Base-by-base conservation (phyloP, 495 filamentous ascomycete genomes). In the Aspergillus olivimuriae region DNA sequence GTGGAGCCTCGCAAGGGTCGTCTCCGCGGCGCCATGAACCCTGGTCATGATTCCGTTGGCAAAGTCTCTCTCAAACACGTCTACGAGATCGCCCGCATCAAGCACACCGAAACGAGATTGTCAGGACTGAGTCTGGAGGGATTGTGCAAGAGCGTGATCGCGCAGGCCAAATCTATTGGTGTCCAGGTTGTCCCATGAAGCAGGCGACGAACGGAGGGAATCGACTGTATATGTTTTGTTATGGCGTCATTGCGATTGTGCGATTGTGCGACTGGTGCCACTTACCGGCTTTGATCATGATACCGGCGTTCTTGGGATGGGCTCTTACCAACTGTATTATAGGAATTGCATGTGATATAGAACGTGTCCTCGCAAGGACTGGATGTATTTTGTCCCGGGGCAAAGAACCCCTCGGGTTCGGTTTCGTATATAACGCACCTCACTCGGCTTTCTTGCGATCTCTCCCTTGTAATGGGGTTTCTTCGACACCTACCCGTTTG, bases 71-170 rank as follows among this genome's bases (percentile, higher is more conserved):
- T 99, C 56, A 99, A 99, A 73, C 92, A 99, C 68, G 69, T 99
- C 36, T 96, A 91, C 60, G 91, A 97, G 73, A 99, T 99, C 63
- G 92, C 92, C 56, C 85, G 86, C 72, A 94, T 97, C 65, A 99
- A 99, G 75, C 80, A 87, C 47, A 68, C 75, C 42, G 92, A 98
- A 70, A 69, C 81, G 41, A 72, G 92, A 43, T 69, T 97, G 51
- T 86, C 83, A 7, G 90, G 87, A 28, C 60, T 95, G 62, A 74
- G 79, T 34, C 57, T 96, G 50, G 78, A 91, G 68, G 87, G 88
- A 1, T 51, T 99, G 37, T 88, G 84, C 64, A 87, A 82, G 73
- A 82, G 81, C 56, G 76, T 99, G 47, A 86, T 98, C 51, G 80
- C 77, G 41, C 86, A 94, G 66, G 87, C 89, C 54, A 90, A 81